phyloP scores from a whole-genome alignment of 129 eudicot species.

The Erigeron canadensis region DNA sequence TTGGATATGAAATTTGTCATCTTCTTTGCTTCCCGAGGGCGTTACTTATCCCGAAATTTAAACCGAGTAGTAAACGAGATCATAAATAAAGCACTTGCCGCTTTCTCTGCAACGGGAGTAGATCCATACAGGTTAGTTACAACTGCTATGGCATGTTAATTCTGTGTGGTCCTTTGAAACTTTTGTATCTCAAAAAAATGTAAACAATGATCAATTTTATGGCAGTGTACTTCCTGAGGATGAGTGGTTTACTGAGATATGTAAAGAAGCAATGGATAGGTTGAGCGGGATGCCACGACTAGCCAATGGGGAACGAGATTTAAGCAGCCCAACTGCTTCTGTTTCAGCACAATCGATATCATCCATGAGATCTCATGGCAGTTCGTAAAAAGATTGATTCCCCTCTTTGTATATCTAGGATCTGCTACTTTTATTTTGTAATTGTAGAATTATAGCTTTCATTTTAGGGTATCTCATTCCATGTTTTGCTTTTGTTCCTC shows the following conservation, averaged over 20 bases:
- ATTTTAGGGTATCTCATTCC: conserved; percentile 11
- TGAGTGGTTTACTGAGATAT: conserved; percentile 77
- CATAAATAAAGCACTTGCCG: conserved; percentile 71
- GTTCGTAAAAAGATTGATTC: conserved; percentile 46
- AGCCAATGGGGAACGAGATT: conserved; percentile 77
- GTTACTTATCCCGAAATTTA: conserved; percentile 84
- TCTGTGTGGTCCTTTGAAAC: not conserved
- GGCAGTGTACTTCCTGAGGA: conserved; percentile 88
- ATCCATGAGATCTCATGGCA: conserved; percentile 86
- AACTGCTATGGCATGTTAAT: not conserved
- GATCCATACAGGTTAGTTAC: conserved; percentile 73
- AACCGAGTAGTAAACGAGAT: conserved; percentile 84
- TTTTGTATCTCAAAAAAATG: not conserved
- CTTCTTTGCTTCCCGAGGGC: conserved; percentile 96
- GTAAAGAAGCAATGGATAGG: conserved; percentile 86
- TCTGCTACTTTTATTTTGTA: conserved; percentile 34
- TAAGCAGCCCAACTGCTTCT: conserved; percentile 93
- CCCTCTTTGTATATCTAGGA: conserved; percentile 26
- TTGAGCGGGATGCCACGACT: conserved; percentile 78
- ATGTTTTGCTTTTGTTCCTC: conserved; percentile 13
- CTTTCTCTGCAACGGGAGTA: conserved; percentile 83
- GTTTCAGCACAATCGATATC: conserved; percentile 93
- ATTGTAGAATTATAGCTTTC: conserved; percentile 31
- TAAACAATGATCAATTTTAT: not conserved
- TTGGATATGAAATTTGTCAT: conserved; percentile 96